Base-by-base conservation (phyloP, 2,329 filamentous ascomycete species). In the Calonectria henricotiae region DNA sequence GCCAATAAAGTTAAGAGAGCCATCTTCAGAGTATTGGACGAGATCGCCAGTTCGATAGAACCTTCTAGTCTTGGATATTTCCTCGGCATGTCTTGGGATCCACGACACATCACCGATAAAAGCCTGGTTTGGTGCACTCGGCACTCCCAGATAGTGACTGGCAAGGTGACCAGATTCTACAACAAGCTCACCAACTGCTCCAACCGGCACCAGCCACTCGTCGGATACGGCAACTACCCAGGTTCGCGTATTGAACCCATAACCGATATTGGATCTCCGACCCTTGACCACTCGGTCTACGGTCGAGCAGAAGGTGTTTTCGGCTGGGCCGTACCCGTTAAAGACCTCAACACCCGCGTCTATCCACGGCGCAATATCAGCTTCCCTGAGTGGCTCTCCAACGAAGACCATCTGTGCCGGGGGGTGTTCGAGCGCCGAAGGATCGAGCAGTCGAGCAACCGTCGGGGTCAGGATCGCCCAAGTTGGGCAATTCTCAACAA, bases 301-400 rank as follows among this genome's bases (percentile, higher is more conserved):
- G 11, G 43, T 46, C 43, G 43, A 46, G n/a, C 43, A 46, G 43
- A 46, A 46, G 43, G 43, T 46, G n/a, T 46, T 46, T 46, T 46
- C 43, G 20, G 43, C 43, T 20, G 43, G 43, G 6, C 43, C 43
- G 17, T 46, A 46, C 17, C 43, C 43, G 11, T 46, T 46, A 12
- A 23, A 46, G 17, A 46, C 43, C n/a, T 46, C 43, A 46, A 46
- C 43, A 46, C 43, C 43, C 6, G n/a, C n/a, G 43, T 46, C 43
- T 23, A 46, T 46, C 43, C 43, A 46, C 8, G 43, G 43, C 43
- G 43, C 43, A 46, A 46, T 23, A 46, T 46, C 43, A 46, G 43
- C n/a, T 23, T 46, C 43, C 11, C 43, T 46, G 5, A 46, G 43
- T 46, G n/a, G 43, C 43, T 46, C 43, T 2, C 43, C 43, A 46